Percentiles rank a stretch among this genome's conserved stretches.
Evolutionary conservation across 352 stramenopile genomes (phyloP).

Genomic region (Aphanomyces invadans): DNA sequence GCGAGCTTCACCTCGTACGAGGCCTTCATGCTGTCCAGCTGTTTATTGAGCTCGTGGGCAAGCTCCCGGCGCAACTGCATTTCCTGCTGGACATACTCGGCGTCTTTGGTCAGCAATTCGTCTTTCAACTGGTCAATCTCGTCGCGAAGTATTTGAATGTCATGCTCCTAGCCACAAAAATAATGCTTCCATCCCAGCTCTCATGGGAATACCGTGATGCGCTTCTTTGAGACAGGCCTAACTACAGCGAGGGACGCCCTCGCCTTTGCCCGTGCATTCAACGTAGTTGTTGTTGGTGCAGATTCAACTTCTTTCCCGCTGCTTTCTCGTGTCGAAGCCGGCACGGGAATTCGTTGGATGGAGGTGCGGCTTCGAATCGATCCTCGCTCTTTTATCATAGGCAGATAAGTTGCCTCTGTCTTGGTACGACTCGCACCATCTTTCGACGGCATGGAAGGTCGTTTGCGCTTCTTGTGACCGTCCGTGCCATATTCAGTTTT

Average conservation of each 20-base stretch:
- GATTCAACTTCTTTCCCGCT: background rate
- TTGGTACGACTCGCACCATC: background rate
- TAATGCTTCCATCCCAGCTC: too few relatives aligned
- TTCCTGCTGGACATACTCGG: slow-evolving; percentile 50
- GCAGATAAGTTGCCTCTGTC: background rate
- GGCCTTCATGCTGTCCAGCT: slow-evolving; percentile 29
- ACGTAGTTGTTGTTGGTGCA: background rate
- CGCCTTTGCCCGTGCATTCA: background rate
- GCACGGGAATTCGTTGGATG: background rate
- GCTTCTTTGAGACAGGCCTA: background rate
- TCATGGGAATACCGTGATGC: background rate
- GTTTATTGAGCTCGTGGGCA: slow-evolving; percentile 29
- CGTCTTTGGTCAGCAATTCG: slow-evolving; percentile 30
- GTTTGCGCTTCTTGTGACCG: background rate
- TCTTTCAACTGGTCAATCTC: slow-evolving; percentile 51
- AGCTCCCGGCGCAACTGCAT: slow-evolving; percentile 46
- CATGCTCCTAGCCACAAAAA: background rate
- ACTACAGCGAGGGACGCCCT: background rate
- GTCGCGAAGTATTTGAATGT: slow-evolving; percentile 35
- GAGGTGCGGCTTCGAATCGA: slow-evolving; percentile 7
- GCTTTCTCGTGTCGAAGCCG: background rate
- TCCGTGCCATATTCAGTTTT: slow-evolving; percentile 28
- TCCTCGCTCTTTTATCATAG: background rate
- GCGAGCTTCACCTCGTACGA: slow-evolving; percentile 15
- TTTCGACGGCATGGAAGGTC: background rate